Evolutionary conservation across 257 asterid species (phyloP), one percentile per base, ranked within the genome.

Genomic region (Ilex asprella): DNA sequence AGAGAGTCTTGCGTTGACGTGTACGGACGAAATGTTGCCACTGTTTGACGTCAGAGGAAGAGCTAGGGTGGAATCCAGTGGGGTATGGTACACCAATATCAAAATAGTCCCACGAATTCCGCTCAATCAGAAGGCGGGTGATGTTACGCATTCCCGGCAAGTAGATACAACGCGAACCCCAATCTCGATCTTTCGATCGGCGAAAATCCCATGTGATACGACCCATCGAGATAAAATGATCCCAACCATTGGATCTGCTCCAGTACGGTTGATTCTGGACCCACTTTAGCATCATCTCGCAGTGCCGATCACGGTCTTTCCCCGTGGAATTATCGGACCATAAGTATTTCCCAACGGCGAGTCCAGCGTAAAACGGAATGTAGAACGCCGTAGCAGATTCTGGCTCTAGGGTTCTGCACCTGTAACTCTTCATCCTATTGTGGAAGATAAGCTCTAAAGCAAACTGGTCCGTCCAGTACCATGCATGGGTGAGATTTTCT

Each of bases 31-130:
- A 50, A 10, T n/a, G 15, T 3, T 50, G 55, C 55, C 55, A 50
- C 21, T 50, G 55, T 9, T 4, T 12, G n/a, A 50, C 21, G 55
- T 50, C 55, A 4, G 55, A 50, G 55, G 5, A 9, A 14, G 55
- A 50, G 16, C 16, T 14, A 14, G 55, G 55, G 55, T 50, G 55
- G 55, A 50, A 50, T 50, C 55, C 55, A n/a, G 55, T 50, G n/a
- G 55, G 55, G 55, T 50, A 50, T 6, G 55, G 55, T 4, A 50
- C 55, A 11, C 55, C 55, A n/a, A 50, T 14, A n/a, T 50, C 55
- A n/a, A 11, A 50, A 14, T 50, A 12, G 55, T 50, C 55, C 55
- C 55, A 12, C n/a, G 55, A n/a, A 14, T 12, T n/a, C 13, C 55
- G 55, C 21, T 50, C 55, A n/a, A 50, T 50, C 14, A n/a, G 15